phyloP scores from a whole-genome alignment of 441 rosid genomes.

The Flueggea neowawraea region DNA sequence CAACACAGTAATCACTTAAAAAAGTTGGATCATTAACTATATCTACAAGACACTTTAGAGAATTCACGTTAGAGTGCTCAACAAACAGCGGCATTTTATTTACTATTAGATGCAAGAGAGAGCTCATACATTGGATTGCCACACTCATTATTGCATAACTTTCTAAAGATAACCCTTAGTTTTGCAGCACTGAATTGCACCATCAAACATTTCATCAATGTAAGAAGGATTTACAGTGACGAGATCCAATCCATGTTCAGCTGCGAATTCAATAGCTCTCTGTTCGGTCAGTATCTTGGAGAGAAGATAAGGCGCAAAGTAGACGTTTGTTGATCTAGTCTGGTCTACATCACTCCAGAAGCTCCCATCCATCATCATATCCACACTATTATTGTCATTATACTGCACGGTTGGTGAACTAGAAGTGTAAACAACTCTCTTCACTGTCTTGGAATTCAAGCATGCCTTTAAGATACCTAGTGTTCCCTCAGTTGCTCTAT shows the following conservation, averaged over 20 bases:
- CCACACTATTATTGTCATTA: background rate
- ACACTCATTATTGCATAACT: no score
- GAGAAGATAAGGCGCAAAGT: slow-evolving; percentile 25
- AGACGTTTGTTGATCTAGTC: slow-evolving; percentile 16
- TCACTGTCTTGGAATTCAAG: slow-evolving; percentile 47
- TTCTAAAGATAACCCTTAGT: slow-evolving; percentile 20
- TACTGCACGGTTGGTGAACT: slow-evolving; percentile 8
- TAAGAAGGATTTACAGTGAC: slow-evolving; percentile 42
- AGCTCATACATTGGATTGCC: no score
- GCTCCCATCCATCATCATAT: slow-evolving; percentile 39
- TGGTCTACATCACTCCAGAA: slow-evolving; percentile 48
- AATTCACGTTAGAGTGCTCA: no score
- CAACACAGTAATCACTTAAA: no score
- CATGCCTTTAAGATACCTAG: slow-evolving; percentile 23
- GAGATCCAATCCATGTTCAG: slow-evolving; percentile 36
- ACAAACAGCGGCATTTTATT: no score
- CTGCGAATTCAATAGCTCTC: slow-evolving; percentile 39
- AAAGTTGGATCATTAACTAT: no score
- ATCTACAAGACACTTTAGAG: no score
- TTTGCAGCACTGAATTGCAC: slow-evolving; percentile 33
- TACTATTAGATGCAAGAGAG: no score
- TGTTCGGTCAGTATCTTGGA: slow-evolving; percentile 45
- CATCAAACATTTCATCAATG: slow-evolving; percentile 36
- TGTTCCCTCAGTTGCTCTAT: slow-evolving; percentile 5
- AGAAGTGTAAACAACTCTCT: slow-evolving; percentile 27